Evolutionary conservation across 2,329 filamentous ascomycete species (phyloP), one percentile per base, ranked within the genome.

Genomic region (Proliferodiscus dingleyae): DNA sequence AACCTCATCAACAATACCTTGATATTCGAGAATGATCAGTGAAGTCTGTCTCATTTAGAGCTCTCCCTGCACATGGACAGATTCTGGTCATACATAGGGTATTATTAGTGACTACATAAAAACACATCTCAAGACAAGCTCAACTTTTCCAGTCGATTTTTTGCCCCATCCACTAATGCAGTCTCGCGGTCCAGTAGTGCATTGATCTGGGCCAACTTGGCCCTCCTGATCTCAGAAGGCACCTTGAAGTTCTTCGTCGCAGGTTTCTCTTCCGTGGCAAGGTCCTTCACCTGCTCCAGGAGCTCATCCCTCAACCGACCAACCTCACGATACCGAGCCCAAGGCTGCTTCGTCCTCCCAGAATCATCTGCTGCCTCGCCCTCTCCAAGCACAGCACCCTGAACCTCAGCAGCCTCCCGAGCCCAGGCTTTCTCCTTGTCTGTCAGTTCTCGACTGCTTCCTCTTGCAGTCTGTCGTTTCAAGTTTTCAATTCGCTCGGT

Each of bases 131-230:
- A 40, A 40, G 34, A 37, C 42, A 62, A 46, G 34, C 50, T 69
- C 43, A 87, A 66, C 50, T 71, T 75, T 62, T 83, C 78, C 51
- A 88, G 65, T 46, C 83, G 72, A 46, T 71, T 71, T 54, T 75
- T 80, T 18, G 85, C 75, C 18, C 79, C 83, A 55, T 87, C 82
- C 5, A 87, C 78, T 57, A 87, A 64, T 4, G 81, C 81, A 37
- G 77, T 77, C 66, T 88, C 83, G 22, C 83, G 70, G 46, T 83
- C 80, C 53, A 88, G 66, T 49, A 86, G 64, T 22, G 67, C 67
- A 65, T 79, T 79, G 18, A 87, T 79, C 61, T 85, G 76, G 46
- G 71, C 71, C 53, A 87, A 65, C 66, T 85, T 85, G 41, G 71
- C 75, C 64, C 73, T 77, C 47, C 81, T 72, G 47, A 85, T 73